These are phyloP conservation scores for Cicer cuneatum DNA, from an alignment of 306 rosid genomes.

Conservation along the genomic window DNA sequence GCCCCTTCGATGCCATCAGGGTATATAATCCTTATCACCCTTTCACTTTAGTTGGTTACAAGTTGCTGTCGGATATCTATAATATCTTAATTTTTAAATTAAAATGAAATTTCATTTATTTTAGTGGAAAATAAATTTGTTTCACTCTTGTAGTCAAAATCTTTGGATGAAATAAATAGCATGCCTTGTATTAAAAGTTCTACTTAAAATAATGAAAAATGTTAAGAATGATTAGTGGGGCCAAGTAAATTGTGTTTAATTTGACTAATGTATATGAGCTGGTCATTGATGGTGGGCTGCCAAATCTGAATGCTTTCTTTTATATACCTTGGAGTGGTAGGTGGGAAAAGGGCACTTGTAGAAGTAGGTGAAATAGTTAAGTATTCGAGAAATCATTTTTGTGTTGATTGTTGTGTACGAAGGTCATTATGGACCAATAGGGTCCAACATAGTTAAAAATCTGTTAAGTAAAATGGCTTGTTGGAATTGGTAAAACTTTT, in stretches of 20 bases:
- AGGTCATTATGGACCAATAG: conserved; percentile 2
- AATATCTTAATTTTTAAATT: neutral
- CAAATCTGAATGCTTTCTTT: neutral
- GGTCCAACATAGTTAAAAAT: neutral
- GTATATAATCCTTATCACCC: conserved; percentile 51
- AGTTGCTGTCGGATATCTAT: neutral
- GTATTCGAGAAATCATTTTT: conserved; percentile 20
- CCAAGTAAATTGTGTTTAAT: conserved; percentile 4
- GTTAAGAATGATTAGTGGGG: conserved; percentile 8
- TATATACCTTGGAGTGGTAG: conserved; percentile 41
- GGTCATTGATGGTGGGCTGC: conserved; percentile 52
- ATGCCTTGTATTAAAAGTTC: neutral
- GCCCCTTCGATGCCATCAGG: conserved; percentile 95
- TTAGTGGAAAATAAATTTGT: neutral
- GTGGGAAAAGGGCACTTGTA: conserved; percentile 33
- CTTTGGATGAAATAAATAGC: conserved; percentile 30
- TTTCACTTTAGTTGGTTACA: conserved; percentile 4
- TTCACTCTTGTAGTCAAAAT: conserved; percentile 23
- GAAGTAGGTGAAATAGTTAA: conserved; percentile 37
- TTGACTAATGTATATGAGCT: conserved; percentile 25
- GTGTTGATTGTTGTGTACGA: neutral
- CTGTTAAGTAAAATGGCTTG: neutral
- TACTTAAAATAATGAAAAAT: conserved; percentile 25
- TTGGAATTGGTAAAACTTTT: neutral
- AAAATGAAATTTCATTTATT: conserved; percentile 21